Base-by-base conservation (phyloP, 2,329 filamentous ascomycete genomes). In the Onygenales sp. region DNA sequence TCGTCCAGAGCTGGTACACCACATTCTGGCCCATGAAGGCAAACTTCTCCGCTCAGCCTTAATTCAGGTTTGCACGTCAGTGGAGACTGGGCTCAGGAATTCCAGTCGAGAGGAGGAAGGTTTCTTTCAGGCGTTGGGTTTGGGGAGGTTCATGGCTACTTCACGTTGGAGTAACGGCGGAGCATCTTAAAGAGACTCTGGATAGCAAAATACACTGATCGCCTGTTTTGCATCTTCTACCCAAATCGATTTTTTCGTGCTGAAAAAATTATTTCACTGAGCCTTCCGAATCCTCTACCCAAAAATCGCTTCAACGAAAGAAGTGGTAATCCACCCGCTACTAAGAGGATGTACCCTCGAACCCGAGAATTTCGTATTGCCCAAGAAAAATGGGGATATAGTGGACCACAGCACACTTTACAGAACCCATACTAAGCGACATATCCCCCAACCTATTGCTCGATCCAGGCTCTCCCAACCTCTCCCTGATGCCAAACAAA, bases 241-340 rank as follows among this genome's bases (percentile, higher is more conserved):
- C 27, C 49, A 42, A 51, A 51, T 51, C 49, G 49, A 51, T 39
- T 43, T 51, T 49, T 44, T 51, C 42, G 37, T 51, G 49, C 49
- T 51, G 33, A 42, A 51, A 42, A 14, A 42, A 21, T 34, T 8
- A 42, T 37, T 51, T 27, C 40, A 34, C 37, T 51, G 49, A 51
- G 49, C 21, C 21, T 42, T 44, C 34, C 40, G 34, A 37, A 51
- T 14, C 9, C 31, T 21, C n/a, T 46, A 6, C 46, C 36, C 7
- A 13, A 39, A 40, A 17, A 31, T 40, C 31, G 39, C 47, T 40
- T 49, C 46, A 32, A 27, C 47, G 21, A 27, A 27, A 27, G 21
- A 49, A 32, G 8, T 49, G 36, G 36, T 49, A 49, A 40, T 33
- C 47, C 36, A 13, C 31, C 32, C 31, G 34, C 34, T 36, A 49